Evolutionary conservation across 2,329 filamentous ascomycete genomes (phyloP), one percentile per base, ranked within the genome.

Genomic region (Colletotrichum chrysophilum): DNA sequence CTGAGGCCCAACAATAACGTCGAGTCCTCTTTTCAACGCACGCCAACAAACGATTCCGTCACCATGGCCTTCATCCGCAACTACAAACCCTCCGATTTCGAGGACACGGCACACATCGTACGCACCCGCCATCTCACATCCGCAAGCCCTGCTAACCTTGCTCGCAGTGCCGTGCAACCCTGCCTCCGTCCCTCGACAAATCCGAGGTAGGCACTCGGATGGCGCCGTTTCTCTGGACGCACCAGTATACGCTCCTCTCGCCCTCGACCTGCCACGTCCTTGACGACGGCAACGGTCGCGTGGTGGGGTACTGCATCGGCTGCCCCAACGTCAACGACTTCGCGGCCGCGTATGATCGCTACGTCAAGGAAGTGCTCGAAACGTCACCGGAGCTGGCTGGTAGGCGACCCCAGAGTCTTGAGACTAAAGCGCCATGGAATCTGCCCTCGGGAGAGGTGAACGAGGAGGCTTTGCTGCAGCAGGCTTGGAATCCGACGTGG

Each of bases 281-380:
- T 16, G 88, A 89, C 80, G 86, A 89, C 79, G 88, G 87, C 56
- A 58, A 78, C 5, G 88, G 87, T 4, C 77, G 64, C 9, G 85
- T 83, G 2, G 88, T 89, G 38, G 88, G 88, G n/a, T 90, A 90
- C 82, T 87, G 87, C 76, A 86, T 89, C 80, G 87, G 87, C 69
- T 84, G 82, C 64, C 82, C 88, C 12, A 85, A 88, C 80, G 84
- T 88, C 21, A 75, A 82, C 62, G 81, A 83, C 77, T 85, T 89
- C 65, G 80, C 82, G 18, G 78, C 76, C 3, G 79, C 75, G 3
- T 89, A 89, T 81, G 78, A 76, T 5, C 77, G 79, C 8, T 89
- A 88, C 82, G 78, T 85, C 16, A 26, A 65, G 12, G 77, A 81
- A 13, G 81, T 89, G 13, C 83, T 88, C 3, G 79, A 80, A 36